Evolutionary conservation across 139 green algal species (phyloP).

Genomic region (Nannochloris sp.): DNA sequence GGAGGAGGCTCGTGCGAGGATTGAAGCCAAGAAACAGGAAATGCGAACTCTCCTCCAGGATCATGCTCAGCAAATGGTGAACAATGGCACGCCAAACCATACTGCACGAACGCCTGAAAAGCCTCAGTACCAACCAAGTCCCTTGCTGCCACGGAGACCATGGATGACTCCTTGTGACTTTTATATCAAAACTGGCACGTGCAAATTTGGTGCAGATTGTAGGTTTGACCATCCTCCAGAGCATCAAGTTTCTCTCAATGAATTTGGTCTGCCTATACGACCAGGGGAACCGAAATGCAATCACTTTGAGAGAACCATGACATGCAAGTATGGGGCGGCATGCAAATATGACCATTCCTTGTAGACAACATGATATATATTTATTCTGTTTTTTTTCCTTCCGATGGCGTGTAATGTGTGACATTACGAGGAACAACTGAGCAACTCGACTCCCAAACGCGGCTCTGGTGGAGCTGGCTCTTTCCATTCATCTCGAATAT

Average conservation of each 20-base stretch:
- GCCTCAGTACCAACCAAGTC: not conserved
- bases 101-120: no score
- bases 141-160: conserved; percentile 51
- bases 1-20: not conserved
- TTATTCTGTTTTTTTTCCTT: no score
- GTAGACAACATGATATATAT: not conserved
- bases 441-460: conserved; percentile 58
- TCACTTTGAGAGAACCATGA: conserved; percentile 72
- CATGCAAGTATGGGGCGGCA: conserved; percentile 80
- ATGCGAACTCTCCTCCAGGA: not conserved
- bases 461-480: conserved; percentile 42
- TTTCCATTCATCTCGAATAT: conserved; percentile 41
- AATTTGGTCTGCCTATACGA: conserved; percentile 55
- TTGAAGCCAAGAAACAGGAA: not conserved
- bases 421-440: conserved; percentile 14
- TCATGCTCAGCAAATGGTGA: not conserved
- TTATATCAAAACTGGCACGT: conserved; percentile 79
- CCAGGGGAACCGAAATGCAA: conserved; percentile 56
- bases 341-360: conserved; percentile 91
- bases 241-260: conserved; percentile 52
- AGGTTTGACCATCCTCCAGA: conserved; percentile 80
- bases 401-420: no score
- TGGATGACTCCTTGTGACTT: conserved; percentile 73
- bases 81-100: no score
- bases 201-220: conserved; percentile 75